These are phyloP conservation scores for Starmerella powellii DNA, from an alignment of 805 yeast species.

Conservation along the genomic window DNA sequence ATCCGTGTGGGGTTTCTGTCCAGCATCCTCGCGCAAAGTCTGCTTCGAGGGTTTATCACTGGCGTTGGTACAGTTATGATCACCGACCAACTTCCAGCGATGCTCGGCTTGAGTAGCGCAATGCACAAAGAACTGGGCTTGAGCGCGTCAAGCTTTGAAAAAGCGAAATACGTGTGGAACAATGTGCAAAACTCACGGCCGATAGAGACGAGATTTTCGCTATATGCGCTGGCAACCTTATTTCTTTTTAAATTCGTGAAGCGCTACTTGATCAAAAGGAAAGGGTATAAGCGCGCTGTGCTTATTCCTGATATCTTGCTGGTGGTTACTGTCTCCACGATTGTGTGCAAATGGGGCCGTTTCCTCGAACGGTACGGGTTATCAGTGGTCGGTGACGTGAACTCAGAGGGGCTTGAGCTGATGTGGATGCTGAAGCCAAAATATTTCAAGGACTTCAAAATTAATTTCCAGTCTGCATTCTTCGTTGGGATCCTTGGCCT, in stretches of 20 bases:
- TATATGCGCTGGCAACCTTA: slow-evolving; percentile 38
- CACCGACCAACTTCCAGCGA: slow-evolving; percentile 58
- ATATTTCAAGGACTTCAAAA: slow-evolving; percentile 39
- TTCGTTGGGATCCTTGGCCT: slow-evolving; percentile 78
- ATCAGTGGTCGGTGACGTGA: slow-evolving; percentile 56
- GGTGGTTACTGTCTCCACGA: slow-evolving; percentile 52
- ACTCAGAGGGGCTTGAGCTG: slow-evolving; percentile 39
- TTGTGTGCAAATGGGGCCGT: slow-evolving; percentile 36
- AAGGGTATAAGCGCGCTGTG: slow-evolving; percentile 34
- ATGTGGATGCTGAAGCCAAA: slow-evolving; percentile 43
- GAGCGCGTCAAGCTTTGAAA: slow-evolving; percentile 60
- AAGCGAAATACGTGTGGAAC: slow-evolving; percentile 43
- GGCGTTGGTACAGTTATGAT: slow-evolving; percentile 81
- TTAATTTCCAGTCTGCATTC: slow-evolving; percentile 55
- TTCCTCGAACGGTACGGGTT: slow-evolving; percentile 35
- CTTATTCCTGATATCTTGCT: slow-evolving; percentile 77
- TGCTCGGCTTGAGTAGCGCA: slow-evolving; percentile 50
- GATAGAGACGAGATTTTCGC: slow-evolving; percentile 52
- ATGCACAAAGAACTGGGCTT: slow-evolving; percentile 31
- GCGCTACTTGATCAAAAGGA: slow-evolving; percentile 27
- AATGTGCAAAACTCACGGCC: slow-evolving; percentile 40
- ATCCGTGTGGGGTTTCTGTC: slow-evolving; percentile 79
- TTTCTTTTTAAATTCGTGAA: slow-evolving; percentile 35
- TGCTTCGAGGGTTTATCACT: slow-evolving; percentile 70
- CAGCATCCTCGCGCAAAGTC: slow-evolving; percentile 61